Percentiles rank a stretch among this genome's conserved stretches.
phyloP scores from a whole-genome alignment of 176 grass and related monocot species.

The Carex kokanica region DNA sequence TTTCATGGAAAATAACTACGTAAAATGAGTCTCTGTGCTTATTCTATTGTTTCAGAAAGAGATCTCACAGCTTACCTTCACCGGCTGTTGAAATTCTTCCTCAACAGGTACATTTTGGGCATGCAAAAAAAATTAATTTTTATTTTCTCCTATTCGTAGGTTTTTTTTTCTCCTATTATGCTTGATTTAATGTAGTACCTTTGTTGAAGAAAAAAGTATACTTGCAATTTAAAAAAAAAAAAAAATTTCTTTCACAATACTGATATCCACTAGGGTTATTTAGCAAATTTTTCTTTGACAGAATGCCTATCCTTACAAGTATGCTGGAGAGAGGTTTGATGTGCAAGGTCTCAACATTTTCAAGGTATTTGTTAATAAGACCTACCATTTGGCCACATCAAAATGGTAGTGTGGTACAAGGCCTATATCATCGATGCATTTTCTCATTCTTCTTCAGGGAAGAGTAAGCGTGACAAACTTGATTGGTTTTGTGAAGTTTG shows the following conservation, averaged over 20 bases:
- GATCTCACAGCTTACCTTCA: slow-evolving; percentile 79
- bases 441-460: slow-evolving; percentile 47
- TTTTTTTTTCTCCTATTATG: neutral
- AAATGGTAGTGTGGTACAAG: neutral
- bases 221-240: neutral
- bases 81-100: slow-evolving; percentile 88
- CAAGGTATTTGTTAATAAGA: slow-evolving; percentile 42
- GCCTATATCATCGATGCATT: neutral
- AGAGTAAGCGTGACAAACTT: slow-evolving; percentile 79
- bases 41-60: slow-evolving; percentile 72
- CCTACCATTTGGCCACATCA: slow-evolving; percentile 12
- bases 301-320: slow-evolving; percentile 89
- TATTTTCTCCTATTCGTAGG: no score
- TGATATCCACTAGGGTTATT: neutral
- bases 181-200: neutral
- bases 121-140: no score
- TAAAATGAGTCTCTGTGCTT: no score
- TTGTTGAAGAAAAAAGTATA: neutral
- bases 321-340: slow-evolving; percentile 93
- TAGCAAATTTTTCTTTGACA: slow-evolving; percentile 31
- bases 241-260: neutral
- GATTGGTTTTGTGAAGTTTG: slow-evolving; percentile 63
- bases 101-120: slow-evolving; percentile 50
- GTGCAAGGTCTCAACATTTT: slow-evolving; percentile 84
- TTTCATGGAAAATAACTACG: no score